Evolutionary conservation across 2,329 filamentous ascomycete genomes (phyloP), one percentile per base, ranked within the genome.

Genomic region (Cadophora malorum): DNA sequence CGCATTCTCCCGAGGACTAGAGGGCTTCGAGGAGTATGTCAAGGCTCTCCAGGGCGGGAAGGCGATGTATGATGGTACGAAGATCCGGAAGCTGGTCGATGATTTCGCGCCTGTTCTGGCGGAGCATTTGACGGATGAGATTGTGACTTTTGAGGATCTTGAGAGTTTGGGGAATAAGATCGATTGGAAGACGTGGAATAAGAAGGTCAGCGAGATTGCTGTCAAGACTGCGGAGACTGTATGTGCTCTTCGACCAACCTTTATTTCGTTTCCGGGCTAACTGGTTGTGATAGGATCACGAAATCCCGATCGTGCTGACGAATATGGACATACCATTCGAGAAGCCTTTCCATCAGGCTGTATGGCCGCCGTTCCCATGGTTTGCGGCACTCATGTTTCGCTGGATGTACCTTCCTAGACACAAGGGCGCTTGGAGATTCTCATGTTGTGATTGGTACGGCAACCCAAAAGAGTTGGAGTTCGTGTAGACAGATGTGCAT

Each of bases 101-200:
- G 67, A 52, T 1, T 81, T 83, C 62, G 80, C 76, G 45, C 72
- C 75, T 0, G 69, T 70, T 4, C 69, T 83, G 64, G 70, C 71
- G 47, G 63, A 74, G 45, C 82, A 83, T 69, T 72, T 83, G 12
- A 70, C 69, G 3, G 77, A 81, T 7, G 81, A 83, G 70, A 79
- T 83, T 53, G 72, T 73, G 41, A 77, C 77, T 49, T 76, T 83
- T 19, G 60, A 79, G 49, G 73, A 61, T 0, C 71, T 83, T 19
- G 72, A 74, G 7, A 72, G 76, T 63, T 80, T 77, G 59, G 77
- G 76, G 31, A 78, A 79, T 33, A 76, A 75, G 52, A 73, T 76
- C 45, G 76, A 81, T 67, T 81, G 79, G 79, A 74, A 69, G 23
- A 67, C 41, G 35, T 79, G 77, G 74, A 76, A 76, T 64, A 72